Conservation (phyloP, 257 asterid genomes). For the Solanum tacnaense region DNA sequence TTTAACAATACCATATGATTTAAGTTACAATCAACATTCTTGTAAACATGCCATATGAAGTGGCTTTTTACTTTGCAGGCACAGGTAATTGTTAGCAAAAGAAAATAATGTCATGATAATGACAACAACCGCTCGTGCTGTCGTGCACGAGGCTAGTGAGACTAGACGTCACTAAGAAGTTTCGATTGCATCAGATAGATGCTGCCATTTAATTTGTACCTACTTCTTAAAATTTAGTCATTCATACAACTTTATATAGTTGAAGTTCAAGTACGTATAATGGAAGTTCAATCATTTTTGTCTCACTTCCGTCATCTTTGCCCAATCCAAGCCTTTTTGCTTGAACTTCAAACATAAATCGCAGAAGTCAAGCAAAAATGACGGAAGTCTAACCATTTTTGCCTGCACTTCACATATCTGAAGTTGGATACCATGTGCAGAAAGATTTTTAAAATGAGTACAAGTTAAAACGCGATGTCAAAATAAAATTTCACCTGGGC, state of each 20-base stretch:
- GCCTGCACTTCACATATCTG: neutral
- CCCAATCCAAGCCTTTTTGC: neutral
- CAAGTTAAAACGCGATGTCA: too few relatives aligned
- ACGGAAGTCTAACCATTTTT: too few relatives aligned
- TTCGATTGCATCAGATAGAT: neutral
- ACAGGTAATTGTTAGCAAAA: neutral
- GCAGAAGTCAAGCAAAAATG: too few relatives aligned
- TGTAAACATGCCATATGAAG: neutral
- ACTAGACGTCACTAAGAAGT: neutral
- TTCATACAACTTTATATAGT: neutral
- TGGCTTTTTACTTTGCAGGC: neutral
- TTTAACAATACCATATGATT: neutral
- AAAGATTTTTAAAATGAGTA: too few relatives aligned
- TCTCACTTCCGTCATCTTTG: neutral
- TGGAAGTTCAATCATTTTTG: neutral
- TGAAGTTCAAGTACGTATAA: neutral
- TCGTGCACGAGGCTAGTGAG: neutral
- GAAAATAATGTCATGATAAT: neutral
- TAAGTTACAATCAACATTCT: neutral
- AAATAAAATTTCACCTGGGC: too few relatives aligned
- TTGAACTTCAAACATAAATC: neutral
- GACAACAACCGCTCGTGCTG: neutral
- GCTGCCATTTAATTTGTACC: neutral
- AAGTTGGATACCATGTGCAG: neutral
- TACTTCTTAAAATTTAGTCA: neutral